phyloP scores from a whole-genome alignment of 2,329 filamentous ascomycete genomes.

The Diaporthe aspalathi region DNA sequence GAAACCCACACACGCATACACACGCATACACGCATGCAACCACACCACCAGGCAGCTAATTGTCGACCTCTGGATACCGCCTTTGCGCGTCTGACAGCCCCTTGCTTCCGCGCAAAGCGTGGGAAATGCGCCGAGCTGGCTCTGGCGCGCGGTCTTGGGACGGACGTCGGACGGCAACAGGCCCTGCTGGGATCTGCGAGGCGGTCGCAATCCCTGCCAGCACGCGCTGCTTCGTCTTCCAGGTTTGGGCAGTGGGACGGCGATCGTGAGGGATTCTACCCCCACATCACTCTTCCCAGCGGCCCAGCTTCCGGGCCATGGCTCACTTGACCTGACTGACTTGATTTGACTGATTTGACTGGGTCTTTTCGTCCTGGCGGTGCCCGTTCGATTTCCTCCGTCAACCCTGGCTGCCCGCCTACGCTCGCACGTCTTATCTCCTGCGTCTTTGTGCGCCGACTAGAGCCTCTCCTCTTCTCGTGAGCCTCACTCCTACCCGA shows the following conservation, averaged over 20 bases:
- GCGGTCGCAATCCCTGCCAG: conserved; percentile 38
- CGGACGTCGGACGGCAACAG: conserved; percentile 8
- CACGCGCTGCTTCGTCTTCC: conserved; percentile 35
- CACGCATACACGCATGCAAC: background rate
- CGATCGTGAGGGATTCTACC: conserved; percentile 37
- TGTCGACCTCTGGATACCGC: background rate
- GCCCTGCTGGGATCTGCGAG: conserved; percentile 21
- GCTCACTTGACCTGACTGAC: conserved; percentile 27
- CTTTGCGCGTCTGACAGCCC: background rate
- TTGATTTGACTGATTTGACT: conserved; percentile 29
- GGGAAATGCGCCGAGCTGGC: conserved; percentile 13
- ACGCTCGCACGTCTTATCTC: conserved; percentile 28
- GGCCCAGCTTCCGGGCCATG: conserved; percentile 30
- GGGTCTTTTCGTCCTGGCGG: conserved; percentile 27
- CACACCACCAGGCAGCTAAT: conserved; percentile 19
- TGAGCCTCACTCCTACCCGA: conserved; percentile 26
- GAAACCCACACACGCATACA: background rate
- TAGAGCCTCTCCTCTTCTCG: conserved; percentile 27
- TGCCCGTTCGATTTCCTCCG: conserved; percentile 27
- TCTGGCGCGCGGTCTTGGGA: background rate
- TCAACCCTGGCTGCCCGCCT: conserved; percentile 29
- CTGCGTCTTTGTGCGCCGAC: conserved; percentile 23
- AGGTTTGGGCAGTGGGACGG: conserved; percentile 35
- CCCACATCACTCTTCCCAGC: conserved; percentile 34
- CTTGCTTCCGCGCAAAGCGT: conserved; percentile 10